Evolutionary conservation across 768 basidiomycete species (phyloP).

Genomic region (Tylopilus plumbeoviolaceoides): DNA sequence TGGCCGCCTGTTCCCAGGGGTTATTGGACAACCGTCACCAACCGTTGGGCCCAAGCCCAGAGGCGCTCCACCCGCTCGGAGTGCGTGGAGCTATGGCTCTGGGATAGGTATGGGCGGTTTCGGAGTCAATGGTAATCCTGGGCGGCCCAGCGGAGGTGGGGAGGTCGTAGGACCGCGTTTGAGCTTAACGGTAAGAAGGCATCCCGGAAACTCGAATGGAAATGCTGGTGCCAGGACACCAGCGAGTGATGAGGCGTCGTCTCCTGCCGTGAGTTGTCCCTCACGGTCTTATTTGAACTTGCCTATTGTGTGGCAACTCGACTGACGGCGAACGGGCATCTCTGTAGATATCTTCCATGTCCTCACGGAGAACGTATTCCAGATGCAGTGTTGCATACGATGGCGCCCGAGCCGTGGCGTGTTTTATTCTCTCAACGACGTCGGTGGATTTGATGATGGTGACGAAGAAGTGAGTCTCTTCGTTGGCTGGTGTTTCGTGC

Average conservation of each 20-base stretch:
- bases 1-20: conserved; percentile 25
- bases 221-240: conserved; percentile 56
- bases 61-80: conserved; percentile 40
- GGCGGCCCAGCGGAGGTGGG: conserved; percentile 26
- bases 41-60: conserved; percentile 25
- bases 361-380: conserved; percentile 75
- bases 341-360: conserved; percentile 64
- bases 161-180: conserved; percentile 66
- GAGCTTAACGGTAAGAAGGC: conserved; percentile 46
- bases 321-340: conserved; percentile 4
- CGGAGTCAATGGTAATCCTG: conserved; percentile 27
- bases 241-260: conserved; percentile 70
- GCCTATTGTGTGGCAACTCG: not conserved
- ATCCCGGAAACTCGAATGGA: conserved; percentile 45
- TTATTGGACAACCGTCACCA: conserved; percentile 29
- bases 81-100: conserved; percentile 69
- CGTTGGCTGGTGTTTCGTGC: conserved; percentile 1
- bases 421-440: too few relatives aligned
- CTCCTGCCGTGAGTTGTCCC: conserved; percentile 60
- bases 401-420: too few relatives aligned
- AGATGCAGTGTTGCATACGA: too few relatives aligned
- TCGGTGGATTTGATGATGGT: conserved; percentile 95
- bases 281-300: not conserved
- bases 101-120: too few relatives aligned
- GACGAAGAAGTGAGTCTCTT: conserved; percentile 80